These are phyloP conservation scores for Stephania japonica DNA, from an alignment of 164 flowering plant species.

Conservation along the genomic window DNA sequence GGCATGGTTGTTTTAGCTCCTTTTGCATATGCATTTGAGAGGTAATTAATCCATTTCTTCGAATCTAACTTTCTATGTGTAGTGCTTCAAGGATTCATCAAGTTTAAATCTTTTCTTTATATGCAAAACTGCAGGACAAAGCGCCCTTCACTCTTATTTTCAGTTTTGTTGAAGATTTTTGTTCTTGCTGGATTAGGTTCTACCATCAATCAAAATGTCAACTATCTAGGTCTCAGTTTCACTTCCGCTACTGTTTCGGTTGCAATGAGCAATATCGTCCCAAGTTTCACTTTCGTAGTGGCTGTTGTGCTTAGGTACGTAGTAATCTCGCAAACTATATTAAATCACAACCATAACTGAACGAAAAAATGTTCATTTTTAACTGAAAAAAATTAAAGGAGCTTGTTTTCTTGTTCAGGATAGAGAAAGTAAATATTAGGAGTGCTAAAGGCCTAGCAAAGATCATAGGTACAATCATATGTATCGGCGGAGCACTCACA, in stretches of 20 bases:
- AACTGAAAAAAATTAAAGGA: too few species aligned
- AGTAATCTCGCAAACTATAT: too few species aligned
- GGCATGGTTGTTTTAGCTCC: too few species aligned
- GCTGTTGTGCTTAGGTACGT: constrained; percentile 38
- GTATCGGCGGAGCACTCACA: constrained; percentile 34
- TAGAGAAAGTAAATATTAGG: constrained; percentile 30
- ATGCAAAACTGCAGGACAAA: too few species aligned
- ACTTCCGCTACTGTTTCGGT: constrained; percentile 40
- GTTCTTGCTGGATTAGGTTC: constrained; percentile 34
- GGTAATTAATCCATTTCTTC: too few species aligned
- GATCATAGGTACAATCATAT: constrained; percentile 32
- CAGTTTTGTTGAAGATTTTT: constrained; percentile 27
- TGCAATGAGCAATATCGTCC: constrained; percentile 34
- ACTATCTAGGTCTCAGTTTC: constrained; percentile 29
- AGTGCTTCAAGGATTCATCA: too few species aligned
- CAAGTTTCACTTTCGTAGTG: constrained; percentile 34
- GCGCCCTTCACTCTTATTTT: constrained; percentile 26
- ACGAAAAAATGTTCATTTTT: too few species aligned
- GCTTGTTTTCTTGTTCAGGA: constrained; percentile 23
- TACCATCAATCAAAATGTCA: constrained; percentile 33
- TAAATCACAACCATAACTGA: too few species aligned
- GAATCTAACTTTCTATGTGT: too few species aligned
- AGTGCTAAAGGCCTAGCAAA: constrained; percentile 29
- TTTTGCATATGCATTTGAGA: constrained; percentile 40
- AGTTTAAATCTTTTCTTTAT: too few species aligned